Base-by-base conservation (phyloP, 2,329 filamentous ascomycete species). In the Ophiostoma quercus region DNA sequence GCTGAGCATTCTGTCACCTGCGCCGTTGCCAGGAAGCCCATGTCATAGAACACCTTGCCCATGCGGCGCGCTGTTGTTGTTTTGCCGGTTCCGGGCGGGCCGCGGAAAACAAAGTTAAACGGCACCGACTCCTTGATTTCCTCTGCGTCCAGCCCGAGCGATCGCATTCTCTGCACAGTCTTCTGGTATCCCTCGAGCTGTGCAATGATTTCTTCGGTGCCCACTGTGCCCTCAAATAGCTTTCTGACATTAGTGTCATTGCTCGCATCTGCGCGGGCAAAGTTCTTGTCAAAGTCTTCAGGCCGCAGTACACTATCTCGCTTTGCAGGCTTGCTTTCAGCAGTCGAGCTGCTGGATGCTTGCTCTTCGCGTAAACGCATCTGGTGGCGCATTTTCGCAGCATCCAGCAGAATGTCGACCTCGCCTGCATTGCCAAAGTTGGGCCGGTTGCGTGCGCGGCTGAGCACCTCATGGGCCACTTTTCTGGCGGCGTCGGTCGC, bases 381-480 rank as follows among this genome's bases (percentile, higher is more conserved):
- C 68, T 80, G 78, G 43, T 80, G 76, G 0, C 75, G 74, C 2
- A 71, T 71, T 71, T 90, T 90, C 0, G 88, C 85, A 0, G 76
- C 76, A 67, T 86, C 82, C 0, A 92, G 79, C 0, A 92, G 75
- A n/a, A 85, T 90, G 66, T 94, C 90, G 22, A 95, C 85, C 72
- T 92, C 90, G 0, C 90, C 87, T 0, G 87, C 90, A 74, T 94
- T 94, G 0, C 91, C 87, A 75, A 91, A 92, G 72, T 90, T 85
- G 0, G 84, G 84, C 0, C 85, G 82, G 73, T 89, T 89, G 0
- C 89, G 84, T 1, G 85, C 84, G 3, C 88, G 82, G 7, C 79
- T 78, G 0, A 94, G 80, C n/a, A 89, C 80, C 2, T 88, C 86
- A 70, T 88, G 78, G 0, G 85, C 88, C 0, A 85, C 84, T 0